Conservation (phyloP, 1,284 basidiomycete species). For the Pseudozyma pruni region DNA sequence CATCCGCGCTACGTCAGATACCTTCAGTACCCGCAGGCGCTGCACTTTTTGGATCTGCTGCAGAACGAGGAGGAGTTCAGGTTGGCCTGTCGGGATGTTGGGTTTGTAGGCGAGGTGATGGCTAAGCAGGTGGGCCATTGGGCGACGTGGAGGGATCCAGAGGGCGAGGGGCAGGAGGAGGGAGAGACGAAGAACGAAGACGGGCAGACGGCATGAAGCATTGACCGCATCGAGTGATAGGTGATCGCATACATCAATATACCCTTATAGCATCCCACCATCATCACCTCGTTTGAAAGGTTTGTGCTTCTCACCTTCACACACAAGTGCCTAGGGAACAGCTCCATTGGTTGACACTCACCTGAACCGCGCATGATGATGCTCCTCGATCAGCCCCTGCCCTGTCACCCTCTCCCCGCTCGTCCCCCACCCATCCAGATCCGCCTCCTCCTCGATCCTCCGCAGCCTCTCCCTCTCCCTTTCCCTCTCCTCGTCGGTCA, state of each 20-base stretch:
- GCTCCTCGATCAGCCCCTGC: conserved; percentile 41
- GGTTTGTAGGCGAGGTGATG: conserved; percentile 58
- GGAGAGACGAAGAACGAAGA: background rate
- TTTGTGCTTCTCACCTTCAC: background rate
- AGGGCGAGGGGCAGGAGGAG: conserved; percentile 7
- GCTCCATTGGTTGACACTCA: background rate
- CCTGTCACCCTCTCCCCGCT: conserved; percentile 39
- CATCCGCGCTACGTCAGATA: conserved; percentile 58
- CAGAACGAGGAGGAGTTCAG: conserved; percentile 54
- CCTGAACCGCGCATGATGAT: conserved; percentile 15
- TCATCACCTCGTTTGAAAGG: too few species aligned
- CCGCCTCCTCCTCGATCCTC: conserved; percentile 53
- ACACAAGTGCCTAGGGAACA: background rate
- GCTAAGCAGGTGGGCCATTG: conserved; percentile 58
- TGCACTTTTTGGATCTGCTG: conserved; percentile 56
- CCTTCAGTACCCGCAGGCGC: conserved; percentile 60
- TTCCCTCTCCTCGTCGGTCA: conserved; percentile 29
- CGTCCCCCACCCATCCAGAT: conserved; percentile 49
- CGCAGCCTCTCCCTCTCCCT: conserved; percentile 37
- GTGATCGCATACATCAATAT: too few species aligned
- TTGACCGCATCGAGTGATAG: too few species aligned
- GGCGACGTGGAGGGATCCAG: conserved; percentile 59
- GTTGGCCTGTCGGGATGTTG: conserved; percentile 46
- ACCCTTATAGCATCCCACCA: too few species aligned
- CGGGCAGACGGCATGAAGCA: background rate